A percentile compares a stretch with the other conserved stretches of the same genome.
Evolutionary conservation across 768 basidiomycete genomes (phyloP).

Genomic region (Lentinula sp.): DNA sequence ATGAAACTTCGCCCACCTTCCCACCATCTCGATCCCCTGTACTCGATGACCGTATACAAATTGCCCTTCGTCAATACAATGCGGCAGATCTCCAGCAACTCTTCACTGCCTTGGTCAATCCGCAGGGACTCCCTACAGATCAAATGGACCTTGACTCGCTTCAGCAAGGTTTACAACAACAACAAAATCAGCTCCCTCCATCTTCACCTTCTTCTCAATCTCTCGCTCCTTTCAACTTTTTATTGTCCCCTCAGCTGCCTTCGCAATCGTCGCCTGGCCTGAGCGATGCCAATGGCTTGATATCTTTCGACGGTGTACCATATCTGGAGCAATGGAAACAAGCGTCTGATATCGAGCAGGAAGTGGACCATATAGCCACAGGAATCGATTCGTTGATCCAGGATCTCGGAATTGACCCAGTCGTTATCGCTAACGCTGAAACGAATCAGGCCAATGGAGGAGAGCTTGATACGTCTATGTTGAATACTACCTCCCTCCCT

Average conservation of each 20-base stretch:
- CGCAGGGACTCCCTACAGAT: conserved; percentile 20
- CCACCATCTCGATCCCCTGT: conserved; percentile 15
- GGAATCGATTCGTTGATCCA: conserved; percentile 70
- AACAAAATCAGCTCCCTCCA: conserved; percentile 20
- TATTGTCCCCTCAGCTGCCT: conserved; percentile 15
- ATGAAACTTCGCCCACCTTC: conserved; percentile 17
- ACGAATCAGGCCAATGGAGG: neutral
- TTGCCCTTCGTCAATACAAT: conserved; percentile 45
- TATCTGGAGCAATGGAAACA: conserved; percentile 53
- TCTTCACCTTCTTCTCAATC: conserved; percentile 12
- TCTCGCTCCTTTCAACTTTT: conserved; percentile 13
- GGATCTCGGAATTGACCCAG: conserved; percentile 60
- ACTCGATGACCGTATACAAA: conserved; percentile 39
- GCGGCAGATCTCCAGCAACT: conserved; percentile 56
- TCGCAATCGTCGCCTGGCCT: conserved; percentile 14
- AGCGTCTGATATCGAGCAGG: conserved; percentile 60
- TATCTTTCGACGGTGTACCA: conserved; percentile 23
- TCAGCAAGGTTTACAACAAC: conserved; percentile 14
- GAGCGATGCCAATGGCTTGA: conserved; percentile 23
- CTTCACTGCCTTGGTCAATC: conserved; percentile 35
- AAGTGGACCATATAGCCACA: conserved; percentile 63
- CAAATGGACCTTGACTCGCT: conserved; percentile 9
- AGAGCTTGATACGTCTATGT: neutral
- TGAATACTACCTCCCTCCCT: neutral
- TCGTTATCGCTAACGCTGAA: conserved; percentile 16